Conservation (phyloP, 441 rosid genomes). For the Pelargonium myrrhifolium region DNA sequence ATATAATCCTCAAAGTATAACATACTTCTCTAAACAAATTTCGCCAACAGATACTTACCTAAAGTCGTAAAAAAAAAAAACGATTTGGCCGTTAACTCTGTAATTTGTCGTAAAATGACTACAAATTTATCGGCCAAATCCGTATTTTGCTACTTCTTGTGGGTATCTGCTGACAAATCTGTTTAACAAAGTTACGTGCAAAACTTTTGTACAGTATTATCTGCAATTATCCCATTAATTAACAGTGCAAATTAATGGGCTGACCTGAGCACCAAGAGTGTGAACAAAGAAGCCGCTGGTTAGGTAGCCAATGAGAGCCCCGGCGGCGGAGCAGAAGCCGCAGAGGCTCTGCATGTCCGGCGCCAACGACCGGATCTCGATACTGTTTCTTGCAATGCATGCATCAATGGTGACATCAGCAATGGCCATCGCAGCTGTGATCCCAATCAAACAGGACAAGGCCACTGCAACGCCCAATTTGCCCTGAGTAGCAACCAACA, state of each 20-base stretch:
- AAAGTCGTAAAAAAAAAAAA: no score
- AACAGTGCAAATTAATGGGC: neutral
- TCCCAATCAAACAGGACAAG: conserved; percentile 50
- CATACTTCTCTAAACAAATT: no score
- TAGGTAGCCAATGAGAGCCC: conserved; percentile 57
- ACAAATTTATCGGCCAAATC: no score
- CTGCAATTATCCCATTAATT: no score
- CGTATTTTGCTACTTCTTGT: no score
- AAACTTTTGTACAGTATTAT: no score
- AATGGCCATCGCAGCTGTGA: conserved; percentile 60
- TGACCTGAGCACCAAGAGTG: conserved; percentile 67
- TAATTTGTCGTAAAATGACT: no score
- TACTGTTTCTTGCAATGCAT: conserved; percentile 67
- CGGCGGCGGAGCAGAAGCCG: conserved; percentile 63
- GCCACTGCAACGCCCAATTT: conserved; percentile 45
- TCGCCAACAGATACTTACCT: no score
- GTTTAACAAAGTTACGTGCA: no score
- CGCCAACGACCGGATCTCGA: conserved; percentile 45
- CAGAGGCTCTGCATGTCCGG: conserved; percentile 85
- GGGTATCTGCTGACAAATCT: no score
- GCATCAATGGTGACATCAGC: conserved; percentile 86
- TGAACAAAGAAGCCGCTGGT: conserved; percentile 55
- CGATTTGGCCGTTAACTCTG: no score
- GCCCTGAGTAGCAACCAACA: conserved; percentile 38
- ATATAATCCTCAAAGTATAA: no score